Conservation (phyloP, 345 rosid species). For the Sonneratia alba region DNA sequence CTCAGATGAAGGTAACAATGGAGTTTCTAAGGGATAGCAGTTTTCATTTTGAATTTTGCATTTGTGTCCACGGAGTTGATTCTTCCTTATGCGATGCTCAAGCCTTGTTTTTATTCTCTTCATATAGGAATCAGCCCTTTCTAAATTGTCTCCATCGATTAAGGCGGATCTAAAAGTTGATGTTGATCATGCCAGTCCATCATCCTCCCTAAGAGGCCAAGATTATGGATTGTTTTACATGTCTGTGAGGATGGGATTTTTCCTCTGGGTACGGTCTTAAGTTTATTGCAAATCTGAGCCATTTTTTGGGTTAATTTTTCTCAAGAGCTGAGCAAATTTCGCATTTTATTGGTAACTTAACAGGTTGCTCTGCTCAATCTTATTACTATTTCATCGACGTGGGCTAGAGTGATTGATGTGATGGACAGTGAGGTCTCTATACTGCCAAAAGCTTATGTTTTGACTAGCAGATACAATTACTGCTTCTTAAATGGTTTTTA, state of each 20-base stretch:
- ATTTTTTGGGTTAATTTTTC: neutral
- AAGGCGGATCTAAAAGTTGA: constrained; percentile 24
- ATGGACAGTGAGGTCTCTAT: constrained; percentile 80
- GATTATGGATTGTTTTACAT: constrained; percentile 59
- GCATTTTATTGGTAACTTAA: constrained; percentile 6
- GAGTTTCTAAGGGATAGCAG: neutral
- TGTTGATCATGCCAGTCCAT: constrained; percentile 22
- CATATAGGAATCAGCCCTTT: constrained; percentile 31
- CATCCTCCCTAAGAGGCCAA: constrained; percentile 32
- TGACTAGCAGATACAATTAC: constrained; percentile 7
- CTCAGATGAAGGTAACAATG: constrained; percentile 37
- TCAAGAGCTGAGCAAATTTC: neutral
- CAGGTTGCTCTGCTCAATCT: constrained; percentile 88
- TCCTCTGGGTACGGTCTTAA: constrained; percentile 63
- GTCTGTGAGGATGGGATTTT: constrained; percentile 75
- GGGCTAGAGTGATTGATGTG: constrained; percentile 92
- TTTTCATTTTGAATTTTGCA: neutral
- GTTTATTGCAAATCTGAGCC: constrained; percentile 2
- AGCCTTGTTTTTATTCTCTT: constrained; percentile 4
- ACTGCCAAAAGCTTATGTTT: constrained; percentile 2
- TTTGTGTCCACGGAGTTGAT: neutral
- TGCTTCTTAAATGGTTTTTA: constrained; percentile 21
- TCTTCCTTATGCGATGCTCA: neutral
- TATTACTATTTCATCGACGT: constrained; percentile 84
- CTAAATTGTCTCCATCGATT: constrained; percentile 22